phyloP scores from a whole-genome alignment of 768 basidiomycete species.

The Lactarius deliciosus region DNA sequence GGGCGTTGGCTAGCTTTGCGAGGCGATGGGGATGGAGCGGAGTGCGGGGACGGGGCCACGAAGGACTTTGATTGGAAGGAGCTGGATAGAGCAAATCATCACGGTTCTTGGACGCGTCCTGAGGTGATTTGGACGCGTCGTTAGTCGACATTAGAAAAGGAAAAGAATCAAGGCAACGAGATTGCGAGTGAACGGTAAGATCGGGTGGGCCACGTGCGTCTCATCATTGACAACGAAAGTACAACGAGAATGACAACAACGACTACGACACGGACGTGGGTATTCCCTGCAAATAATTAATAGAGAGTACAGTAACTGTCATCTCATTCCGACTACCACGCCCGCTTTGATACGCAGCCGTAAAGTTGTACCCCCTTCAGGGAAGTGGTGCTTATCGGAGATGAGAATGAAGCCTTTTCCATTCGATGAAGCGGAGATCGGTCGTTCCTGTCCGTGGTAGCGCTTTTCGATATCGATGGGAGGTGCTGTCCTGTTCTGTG shows the following conservation, averaged over 20 bases:
- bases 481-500: constrained; percentile 1
- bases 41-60: constrained; percentile 66
- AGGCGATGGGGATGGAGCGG: constrained; percentile 76
- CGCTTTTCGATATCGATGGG: constrained; percentile 17
- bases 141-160: constrained; percentile 5
- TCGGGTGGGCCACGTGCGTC: neutral
- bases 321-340: constrained; percentile 4
- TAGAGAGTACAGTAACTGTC: neutral
- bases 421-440: constrained; percentile 11
- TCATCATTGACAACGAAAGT: neutral
- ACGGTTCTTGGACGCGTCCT: constrained; percentile 9
- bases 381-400: constrained; percentile 10
- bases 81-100: constrained; percentile 17
- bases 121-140: constrained; percentile 5
- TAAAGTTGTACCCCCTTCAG: neutral
- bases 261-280: neutral
- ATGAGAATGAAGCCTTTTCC: constrained; percentile 12
- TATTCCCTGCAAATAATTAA: neutral
- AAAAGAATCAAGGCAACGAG: neutral
- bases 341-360: neutral
- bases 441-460: constrained; percentile 15
- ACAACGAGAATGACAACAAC: neutral
- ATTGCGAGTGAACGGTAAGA: neutral
- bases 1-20: constrained; percentile 81
- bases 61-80: constrained; percentile 24